Base-by-base conservation (phyloP, 78 protist species). In the slime mould (Dictyostelium discoideum) region DNA sequence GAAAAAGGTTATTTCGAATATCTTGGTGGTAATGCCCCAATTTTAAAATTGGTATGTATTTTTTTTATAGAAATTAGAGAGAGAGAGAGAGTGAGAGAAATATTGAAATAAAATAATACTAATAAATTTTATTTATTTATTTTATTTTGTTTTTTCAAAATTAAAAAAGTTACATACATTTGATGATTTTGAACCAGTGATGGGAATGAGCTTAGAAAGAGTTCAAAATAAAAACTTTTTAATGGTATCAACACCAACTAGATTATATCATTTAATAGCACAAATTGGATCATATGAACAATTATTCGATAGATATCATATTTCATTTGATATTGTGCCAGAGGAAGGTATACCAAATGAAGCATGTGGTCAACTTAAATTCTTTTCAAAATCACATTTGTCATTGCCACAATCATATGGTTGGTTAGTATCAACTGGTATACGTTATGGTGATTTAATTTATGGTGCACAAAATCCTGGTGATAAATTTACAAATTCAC, bases 371-470 rank as follows among this genome's bases (percentile, higher is more conserved):
- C 96, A 94, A 54, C 77, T 97, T 24, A 92, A 87, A 65, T 86
- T 95, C 77, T 94, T 50, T 73, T 32, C 92, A 7, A 92, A 95
- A 72, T 72, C 46, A 60, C 40, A 42, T 39, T 39, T 65, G 10
- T 84, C 94, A 29, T 76, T 96, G 14, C 92, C 96, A 0, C 60
- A 26, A 32, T 44, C 97, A 10, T 97, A 96, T 29, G 97, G 96
- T 24, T 97, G 98, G 98, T 76, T 96, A 85, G 95, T 97, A 11
- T 86, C 96, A 13, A 32, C 92, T 2, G 98, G 98, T 72, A 80
- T 97, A 5, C 86, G 92, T 29, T 74, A 93, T 22, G 98, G 98
- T 50, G 86, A 42, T 13, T 40, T 97, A 7, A 83, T 93, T 48
- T 97, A 86, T 79, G 97, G 92, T 22, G 84, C 93, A 24, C 97